A percentile compares a stretch with the other conserved stretches of the same genome.
Evolutionary conservation across 306 rosid genomes (phyloP).

Genomic region (Begonia fuchsioides): DNA sequence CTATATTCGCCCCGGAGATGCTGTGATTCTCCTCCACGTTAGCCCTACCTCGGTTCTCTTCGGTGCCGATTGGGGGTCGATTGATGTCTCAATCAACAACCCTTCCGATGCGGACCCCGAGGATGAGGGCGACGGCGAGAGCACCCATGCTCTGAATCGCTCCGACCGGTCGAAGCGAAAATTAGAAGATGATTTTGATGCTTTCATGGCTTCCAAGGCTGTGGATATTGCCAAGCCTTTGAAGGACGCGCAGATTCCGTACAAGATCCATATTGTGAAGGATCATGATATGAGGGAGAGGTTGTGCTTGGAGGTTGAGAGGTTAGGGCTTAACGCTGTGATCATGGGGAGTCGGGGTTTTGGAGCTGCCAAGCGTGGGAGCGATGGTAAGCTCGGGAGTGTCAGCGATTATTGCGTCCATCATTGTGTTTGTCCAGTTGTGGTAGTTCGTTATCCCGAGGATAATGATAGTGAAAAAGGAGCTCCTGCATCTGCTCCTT

Average conservation of each 20-base stretch:
- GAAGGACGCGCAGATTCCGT: slow-evolving; percentile 75
- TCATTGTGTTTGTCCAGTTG: slow-evolving; percentile 93
- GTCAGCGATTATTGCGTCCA: slow-evolving; percentile 94
- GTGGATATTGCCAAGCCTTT: slow-evolving; percentile 72
- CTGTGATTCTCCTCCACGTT: slow-evolving; percentile 92
- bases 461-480: slow-evolving; percentile 35
- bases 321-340: slow-evolving; percentile 79
- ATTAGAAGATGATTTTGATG: slow-evolving; percentile 78
- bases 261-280: slow-evolving; percentile 91
- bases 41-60: slow-evolving; percentile 87
- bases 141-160: slow-evolving; percentile 6
- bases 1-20: slow-evolving; percentile 93
- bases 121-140: slow-evolving; percentile 9
- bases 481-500: neutral
- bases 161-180: slow-evolving; percentile 25
- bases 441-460: slow-evolving; percentile 82
- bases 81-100: slow-evolving; percentile 44
- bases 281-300: slow-evolving; percentile 98
- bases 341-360: slow-evolving; percentile 98
- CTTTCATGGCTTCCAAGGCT: slow-evolving; percentile 64
- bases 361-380: slow-evolving; percentile 70
- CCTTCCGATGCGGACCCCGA: slow-evolving; percentile 20
- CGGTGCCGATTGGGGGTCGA: slow-evolving; percentile 97
- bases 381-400: slow-evolving; percentile 78
- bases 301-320: slow-evolving; percentile 78